Evolutionary conservation across 2,329 filamentous ascomycete genomes (phyloP), one percentile per base, ranked within the genome.

Genomic region (Stagonosporopsis chrysanthemi): DNA sequence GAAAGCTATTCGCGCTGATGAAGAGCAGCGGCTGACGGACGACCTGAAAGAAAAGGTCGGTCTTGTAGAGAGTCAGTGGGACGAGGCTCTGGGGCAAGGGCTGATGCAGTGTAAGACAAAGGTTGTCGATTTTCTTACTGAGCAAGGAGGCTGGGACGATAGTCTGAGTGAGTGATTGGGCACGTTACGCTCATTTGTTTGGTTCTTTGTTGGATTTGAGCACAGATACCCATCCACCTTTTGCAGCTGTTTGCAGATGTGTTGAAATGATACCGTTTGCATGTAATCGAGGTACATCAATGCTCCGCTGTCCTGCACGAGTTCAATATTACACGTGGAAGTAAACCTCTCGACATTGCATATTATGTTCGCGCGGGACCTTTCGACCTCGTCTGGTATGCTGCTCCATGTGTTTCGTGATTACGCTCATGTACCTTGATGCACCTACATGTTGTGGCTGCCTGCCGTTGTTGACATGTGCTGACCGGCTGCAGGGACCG

Each of bases 21-120:
- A 96, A 76, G 90, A 90, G 69, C 79, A 80, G 33, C 79, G 85
- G 52, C 77, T 97, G 70, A 97, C 92, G 6, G 87, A 88, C 45
- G 94, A 97, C 71, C 77, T 98, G 64, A 95, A 98, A 78, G 94
- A 97, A 70, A 96, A 96, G 77, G 95, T 97, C 2, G 86, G 89
- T 29, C 86, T 93, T 62, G 91, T 98, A 31, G 92, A 97, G 77
- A 90, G 92, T 52, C 92, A 96, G 77, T 98, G 95, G 94, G 82
- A 84, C 33, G 90, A 92, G 68, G 92, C 91, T 5, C 81, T 98
- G n/a, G 94, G 93, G 0, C 87, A 88, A 61, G 86, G 88, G 52
- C 83, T 98, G 66, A 85, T 85, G 59, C 84, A 82, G 15, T 88
- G 93, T 61, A 94, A 91, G 77, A 86, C 87, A 72, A 82, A 89